These are phyloP conservation scores for Myriosclerotinia duriaeana DNA, from an alignment of 2,329 filamentous ascomycete genomes.

Conservation along the genomic window DNA sequence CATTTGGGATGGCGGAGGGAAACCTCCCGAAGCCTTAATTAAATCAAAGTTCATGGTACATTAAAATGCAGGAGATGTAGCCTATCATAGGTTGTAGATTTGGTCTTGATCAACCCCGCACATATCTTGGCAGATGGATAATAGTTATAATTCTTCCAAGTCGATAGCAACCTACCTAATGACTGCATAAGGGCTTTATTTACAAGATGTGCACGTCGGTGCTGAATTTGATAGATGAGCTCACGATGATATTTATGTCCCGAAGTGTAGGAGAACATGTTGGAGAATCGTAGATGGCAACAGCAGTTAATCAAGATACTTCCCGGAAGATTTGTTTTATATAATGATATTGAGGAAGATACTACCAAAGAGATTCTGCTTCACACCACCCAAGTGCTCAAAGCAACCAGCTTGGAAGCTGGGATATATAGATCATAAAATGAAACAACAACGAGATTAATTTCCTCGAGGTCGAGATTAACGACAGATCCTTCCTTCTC, in stretches of 20 bases:
- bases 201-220: not conserved
- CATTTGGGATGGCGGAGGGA: conserved; percentile 21
- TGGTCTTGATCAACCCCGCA: conserved; percentile 13
- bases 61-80: conserved; percentile 2
- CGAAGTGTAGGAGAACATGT: not conserved
- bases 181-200: not conserved
- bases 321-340: not conserved
- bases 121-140: conserved; percentile 7
- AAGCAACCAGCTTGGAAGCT: not conserved
- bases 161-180: too few species aligned
- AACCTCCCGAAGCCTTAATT: conserved; percentile 4
- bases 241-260: not conserved
- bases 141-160: conserved; percentile 20
- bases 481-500: conserved; percentile 44
- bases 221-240: not conserved
- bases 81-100: not conserved
- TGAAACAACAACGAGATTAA: conserved; percentile 43
- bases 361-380: too few species aligned
- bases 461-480: conserved; percentile 43
- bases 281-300: not conserved
- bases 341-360: not conserved
- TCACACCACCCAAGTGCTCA: not conserved
- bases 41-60: not conserved
- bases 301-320: not conserved
- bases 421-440: conserved; percentile 43